These are phyloP conservation scores for Allomyces javanicus DNA, from an alignment of 192 early-diverging fungal genomes.

Conservation along the genomic window DNA sequence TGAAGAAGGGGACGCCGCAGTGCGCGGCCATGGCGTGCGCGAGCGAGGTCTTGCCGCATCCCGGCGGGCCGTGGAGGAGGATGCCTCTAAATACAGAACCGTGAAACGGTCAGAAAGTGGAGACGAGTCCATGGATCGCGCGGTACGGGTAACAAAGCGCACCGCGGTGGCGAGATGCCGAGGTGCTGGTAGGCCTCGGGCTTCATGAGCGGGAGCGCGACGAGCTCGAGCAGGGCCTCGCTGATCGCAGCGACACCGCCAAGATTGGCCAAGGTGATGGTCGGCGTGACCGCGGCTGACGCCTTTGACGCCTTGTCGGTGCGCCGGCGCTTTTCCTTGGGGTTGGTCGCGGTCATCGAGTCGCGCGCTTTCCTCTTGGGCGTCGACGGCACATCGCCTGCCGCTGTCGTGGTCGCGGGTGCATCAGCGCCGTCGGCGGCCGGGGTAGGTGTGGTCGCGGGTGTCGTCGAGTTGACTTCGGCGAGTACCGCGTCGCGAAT, in stretches of 20 bases:
- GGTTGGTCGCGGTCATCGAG: background rate
- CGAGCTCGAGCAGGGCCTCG: slow-evolving; percentile 72
- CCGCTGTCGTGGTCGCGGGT: too few relatives aligned
- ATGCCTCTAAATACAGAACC: slow-evolving; percentile 40
- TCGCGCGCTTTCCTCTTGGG: background rate
- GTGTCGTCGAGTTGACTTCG: too few relatives aligned
- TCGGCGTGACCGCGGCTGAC: too few relatives aligned
- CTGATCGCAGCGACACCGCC: slow-evolving; percentile 85
- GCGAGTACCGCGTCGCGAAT: too few relatives aligned
- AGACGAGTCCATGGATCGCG: background rate
- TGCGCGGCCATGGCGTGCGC: slow-evolving; percentile 96
- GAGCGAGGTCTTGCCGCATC: slow-evolving; percentile 87
- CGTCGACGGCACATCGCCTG: background rate
- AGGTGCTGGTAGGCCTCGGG: slow-evolving; percentile 80
- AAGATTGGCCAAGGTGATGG: slow-evolving; percentile 36
- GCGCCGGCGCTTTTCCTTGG: background rate
- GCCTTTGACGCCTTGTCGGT: background rate
- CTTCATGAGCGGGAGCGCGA: slow-evolving; percentile 83
- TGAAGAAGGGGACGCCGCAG: slow-evolving; percentile 72
- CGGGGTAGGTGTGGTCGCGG: too few relatives aligned
- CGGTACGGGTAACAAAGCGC: background rate
- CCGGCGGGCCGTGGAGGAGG: slow-evolving; percentile 86
- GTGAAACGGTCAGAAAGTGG: background rate
- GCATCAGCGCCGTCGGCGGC: too few relatives aligned
- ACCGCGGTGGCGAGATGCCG: slow-evolving; percentile 71